A percentile compares a stretch with the other conserved stretches of the same genome.
These are phyloP conservation scores for Leptographium lundbergii DNA, from an alignment of 2,329 filamentous ascomycete genomes.

Conservation along the genomic window DNA sequence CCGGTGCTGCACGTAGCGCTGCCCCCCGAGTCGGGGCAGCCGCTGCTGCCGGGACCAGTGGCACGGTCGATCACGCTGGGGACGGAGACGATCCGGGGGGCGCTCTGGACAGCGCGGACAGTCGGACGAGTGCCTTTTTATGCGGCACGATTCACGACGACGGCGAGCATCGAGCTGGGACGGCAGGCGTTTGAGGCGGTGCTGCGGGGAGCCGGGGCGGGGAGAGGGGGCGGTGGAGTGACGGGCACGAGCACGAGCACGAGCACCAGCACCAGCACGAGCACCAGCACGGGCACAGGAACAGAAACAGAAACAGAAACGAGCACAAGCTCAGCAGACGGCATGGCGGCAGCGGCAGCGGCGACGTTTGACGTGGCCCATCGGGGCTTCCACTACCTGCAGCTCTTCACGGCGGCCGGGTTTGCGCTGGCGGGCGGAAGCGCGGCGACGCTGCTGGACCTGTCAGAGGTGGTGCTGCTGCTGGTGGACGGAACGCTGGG, in stretches of 20 bases:
- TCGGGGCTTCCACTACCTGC: conserved; percentile 11
- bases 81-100: conserved; percentile 45
- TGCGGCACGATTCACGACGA: conserved; percentile 40
- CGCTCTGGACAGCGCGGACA: conserved; percentile 39
- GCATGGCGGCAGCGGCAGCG: conserved; percentile 31
- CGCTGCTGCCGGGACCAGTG: conserved; percentile 40
- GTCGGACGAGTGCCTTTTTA: conserved; percentile 38
- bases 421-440: conserved; percentile 12
- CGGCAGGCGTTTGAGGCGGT: conserved; percentile 42
- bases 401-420: conserved; percentile 10
- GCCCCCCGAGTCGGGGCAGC: conserved; percentile 2
- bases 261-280: too few relatives aligned
- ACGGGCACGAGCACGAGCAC: too few relatives aligned
- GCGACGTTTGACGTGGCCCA: conserved; percentile 16
- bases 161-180: conserved; percentile 45
- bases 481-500: conserved; percentile 53
- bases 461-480: conserved; percentile 44
- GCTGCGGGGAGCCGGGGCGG: conserved; percentile 20
- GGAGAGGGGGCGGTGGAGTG: too few relatives aligned
- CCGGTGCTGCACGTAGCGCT: background rate
- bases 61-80: conserved; percentile 48
- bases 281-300: too few relatives aligned
- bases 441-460: conserved; percentile 20
- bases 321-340: background rate
- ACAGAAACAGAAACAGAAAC: conserved; percentile 5